These are phyloP conservation scores for Candida saitoana DNA, from an alignment of 805 yeast species.

Conservation along the genomic window DNA sequence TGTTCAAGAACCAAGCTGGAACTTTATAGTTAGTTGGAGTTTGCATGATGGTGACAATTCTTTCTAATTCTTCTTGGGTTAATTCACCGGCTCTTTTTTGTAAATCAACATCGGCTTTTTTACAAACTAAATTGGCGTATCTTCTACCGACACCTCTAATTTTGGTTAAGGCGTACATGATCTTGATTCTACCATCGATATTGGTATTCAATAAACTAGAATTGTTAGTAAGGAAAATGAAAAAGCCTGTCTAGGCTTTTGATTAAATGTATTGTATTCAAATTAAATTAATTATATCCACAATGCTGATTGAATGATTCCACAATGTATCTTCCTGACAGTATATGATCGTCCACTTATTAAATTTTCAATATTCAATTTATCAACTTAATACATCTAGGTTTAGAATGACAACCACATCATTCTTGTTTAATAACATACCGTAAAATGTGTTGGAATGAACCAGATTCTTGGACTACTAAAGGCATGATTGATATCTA, in stretches of 20 bases:
- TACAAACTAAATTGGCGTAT: slow-evolving; percentile 99
- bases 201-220: slow-evolving; percentile 97
- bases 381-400: no score
- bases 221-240: slow-evolving; percentile 20
- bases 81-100: slow-evolving; percentile 99
- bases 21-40: slow-evolving; percentile 99
- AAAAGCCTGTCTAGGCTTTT: background rate
- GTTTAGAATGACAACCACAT: no score
- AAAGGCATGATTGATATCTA: slow-evolving; percentile 64
- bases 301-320: no score
- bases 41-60: slow-evolving; percentile 99
- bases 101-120: slow-evolving; percentile 99
- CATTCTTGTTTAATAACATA: slow-evolving; percentile 48
- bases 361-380: no score
- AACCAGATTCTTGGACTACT: slow-evolving; percentile 98
- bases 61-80: slow-evolving; percentile 99
- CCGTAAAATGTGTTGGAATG: slow-evolving; percentile 99
- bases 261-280: no score
- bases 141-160: slow-evolving; percentile 99
- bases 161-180: slow-evolving; percentile 99
- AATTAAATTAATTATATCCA: no score
- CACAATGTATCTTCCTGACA: no score
- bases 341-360: no score
- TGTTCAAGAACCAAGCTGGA: slow-evolving; percentile 99
- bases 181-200: slow-evolving; percentile 99